Evolutionary conservation across 208 protist genomes (phyloP).

Genomic region (Crithidia sp.): DNA sequence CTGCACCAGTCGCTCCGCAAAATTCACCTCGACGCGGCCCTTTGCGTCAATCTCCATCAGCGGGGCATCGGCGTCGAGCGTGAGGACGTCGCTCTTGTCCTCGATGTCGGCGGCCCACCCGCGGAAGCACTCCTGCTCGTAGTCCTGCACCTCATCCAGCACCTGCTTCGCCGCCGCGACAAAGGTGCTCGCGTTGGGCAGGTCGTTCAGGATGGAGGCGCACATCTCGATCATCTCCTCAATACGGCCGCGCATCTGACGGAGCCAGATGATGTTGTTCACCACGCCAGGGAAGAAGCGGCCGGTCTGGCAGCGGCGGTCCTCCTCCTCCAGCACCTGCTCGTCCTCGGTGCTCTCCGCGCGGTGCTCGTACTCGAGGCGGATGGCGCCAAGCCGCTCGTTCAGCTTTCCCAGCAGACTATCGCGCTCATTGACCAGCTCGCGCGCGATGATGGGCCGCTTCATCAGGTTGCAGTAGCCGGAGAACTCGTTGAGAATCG

Average conservation of each 20-base stretch:
- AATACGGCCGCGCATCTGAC: constrained; percentile 77
- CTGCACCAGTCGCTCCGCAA: constrained; percentile 87
- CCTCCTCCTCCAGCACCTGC: constrained; percentile 79
- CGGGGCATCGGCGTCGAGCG: constrained; percentile 79
- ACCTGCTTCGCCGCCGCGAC: constrained; percentile 55
- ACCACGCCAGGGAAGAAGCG: constrained; percentile 92
- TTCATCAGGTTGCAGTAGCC: constrained; percentile 86
- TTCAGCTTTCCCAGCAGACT: constrained; percentile 87
- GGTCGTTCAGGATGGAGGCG: constrained; percentile 75
- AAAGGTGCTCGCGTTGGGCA: constrained; percentile 73
- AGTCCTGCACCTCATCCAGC: constrained; percentile 86
- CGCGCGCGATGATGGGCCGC: constrained; percentile 84
- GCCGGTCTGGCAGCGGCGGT: constrained; percentile 86
- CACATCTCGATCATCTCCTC: constrained; percentile 86
- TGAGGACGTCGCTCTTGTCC: constrained; percentile 69
- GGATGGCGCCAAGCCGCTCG: constrained; percentile 83
- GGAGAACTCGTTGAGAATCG: constrained; percentile 84
- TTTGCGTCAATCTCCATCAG: constrained; percentile 87
- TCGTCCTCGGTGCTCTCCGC: constrained; percentile 79
- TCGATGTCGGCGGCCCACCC: constrained; percentile 83
- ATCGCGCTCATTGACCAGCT: constrained; percentile 87
- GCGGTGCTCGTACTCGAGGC: constrained; percentile 88
- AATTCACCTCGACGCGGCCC: constrained; percentile 90
- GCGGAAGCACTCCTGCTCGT: constrained; percentile 84
- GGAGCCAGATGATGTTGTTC: constrained; percentile 93